Conservation (phyloP, 495 filamentous ascomycete species). For the Evernia prunastri region DNA sequence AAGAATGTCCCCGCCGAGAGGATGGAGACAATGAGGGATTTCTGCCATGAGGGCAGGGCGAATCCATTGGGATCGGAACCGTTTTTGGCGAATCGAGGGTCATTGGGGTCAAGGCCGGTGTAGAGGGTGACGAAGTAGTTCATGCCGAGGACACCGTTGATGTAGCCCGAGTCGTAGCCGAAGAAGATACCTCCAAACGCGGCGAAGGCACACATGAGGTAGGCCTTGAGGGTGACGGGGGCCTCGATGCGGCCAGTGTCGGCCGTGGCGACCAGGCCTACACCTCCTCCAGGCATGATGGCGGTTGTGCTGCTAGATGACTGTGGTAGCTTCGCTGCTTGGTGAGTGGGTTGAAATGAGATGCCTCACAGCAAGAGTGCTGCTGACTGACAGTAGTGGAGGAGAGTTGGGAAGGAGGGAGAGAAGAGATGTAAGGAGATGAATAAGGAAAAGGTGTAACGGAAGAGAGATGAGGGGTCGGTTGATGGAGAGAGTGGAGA, state of each 20-base stretch:
- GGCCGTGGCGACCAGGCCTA: conserved; percentile 25
- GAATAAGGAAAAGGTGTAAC: neutral
- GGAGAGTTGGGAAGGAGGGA: neutral
- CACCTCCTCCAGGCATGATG: conserved; percentile 24
- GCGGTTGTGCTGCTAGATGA: neutral
- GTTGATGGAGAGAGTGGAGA: neutral
- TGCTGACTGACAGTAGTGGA: neutral
- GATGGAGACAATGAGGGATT: conserved; percentile 53
- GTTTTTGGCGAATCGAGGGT: conserved; percentile 17
- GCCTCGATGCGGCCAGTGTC: conserved; percentile 54
- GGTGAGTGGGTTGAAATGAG: neutral
- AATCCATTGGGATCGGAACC: conserved; percentile 27
- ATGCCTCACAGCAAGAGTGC: neutral
- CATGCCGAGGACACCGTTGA: conserved; percentile 54
- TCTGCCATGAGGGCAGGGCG: conserved; percentile 34
- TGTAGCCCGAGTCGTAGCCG: conserved; percentile 60
- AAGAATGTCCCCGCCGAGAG: conserved; percentile 57
- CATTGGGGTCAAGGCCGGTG: conserved; percentile 30
- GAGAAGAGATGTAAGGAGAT: neutral
- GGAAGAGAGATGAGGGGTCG: neutral
- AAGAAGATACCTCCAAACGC: conserved; percentile 65
- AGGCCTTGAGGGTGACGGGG: conserved; percentile 59
- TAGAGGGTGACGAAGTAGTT: conserved; percentile 45
- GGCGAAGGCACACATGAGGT: conserved; percentile 63
- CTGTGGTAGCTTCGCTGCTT: neutral